Conservation (phyloP, 2,329 filamentous ascomycete genomes). For the Colletotrichum musicola region DNA sequence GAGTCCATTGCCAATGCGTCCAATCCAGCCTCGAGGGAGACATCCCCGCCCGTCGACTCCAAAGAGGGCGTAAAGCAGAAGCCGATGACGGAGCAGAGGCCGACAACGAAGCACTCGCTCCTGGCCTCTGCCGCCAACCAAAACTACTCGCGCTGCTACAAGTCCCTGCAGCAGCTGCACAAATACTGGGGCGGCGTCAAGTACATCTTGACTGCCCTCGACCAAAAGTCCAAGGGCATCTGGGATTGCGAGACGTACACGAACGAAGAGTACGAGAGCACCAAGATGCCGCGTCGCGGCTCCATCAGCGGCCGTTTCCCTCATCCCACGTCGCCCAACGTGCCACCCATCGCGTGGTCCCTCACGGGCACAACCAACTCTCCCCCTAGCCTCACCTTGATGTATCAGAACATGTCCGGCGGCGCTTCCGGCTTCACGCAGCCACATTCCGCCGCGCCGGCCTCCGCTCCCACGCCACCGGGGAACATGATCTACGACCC, state of each 20-base stretch:
- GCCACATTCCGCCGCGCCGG: constrained; percentile 29
- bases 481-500: constrained; percentile 73
- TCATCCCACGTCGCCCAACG: constrained; percentile 62
- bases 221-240: constrained; percentile 89
- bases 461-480: constrained; percentile 61
- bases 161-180: constrained; percentile 83
- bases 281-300: constrained; percentile 59
- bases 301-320: constrained; percentile 58
- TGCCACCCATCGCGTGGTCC: constrained; percentile 80
- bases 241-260: constrained; percentile 80
- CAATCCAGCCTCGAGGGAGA: constrained; percentile 72
- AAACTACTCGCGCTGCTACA: constrained; percentile 90
- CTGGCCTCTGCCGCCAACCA: constrained; percentile 85
- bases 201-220: constrained; percentile 87
- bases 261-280: constrained; percentile 82
- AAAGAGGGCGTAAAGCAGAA: constrained; percentile 41
- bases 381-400: constrained; percentile 83
- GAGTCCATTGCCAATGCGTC: constrained; percentile 81
- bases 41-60: constrained; percentile 58
- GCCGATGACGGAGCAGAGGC: constrained; percentile 47
- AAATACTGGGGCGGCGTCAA: constrained; percentile 88
- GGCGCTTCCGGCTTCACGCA: constrained; percentile 39
- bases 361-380: constrained; percentile 90
- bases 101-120: constrained; percentile 76
- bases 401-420: constrained; percentile 74